These are phyloP conservation scores for Botryosphaeria agaves DNA, from an alignment of 2,329 filamentous ascomycete species.

Conservation along the genomic window DNA sequence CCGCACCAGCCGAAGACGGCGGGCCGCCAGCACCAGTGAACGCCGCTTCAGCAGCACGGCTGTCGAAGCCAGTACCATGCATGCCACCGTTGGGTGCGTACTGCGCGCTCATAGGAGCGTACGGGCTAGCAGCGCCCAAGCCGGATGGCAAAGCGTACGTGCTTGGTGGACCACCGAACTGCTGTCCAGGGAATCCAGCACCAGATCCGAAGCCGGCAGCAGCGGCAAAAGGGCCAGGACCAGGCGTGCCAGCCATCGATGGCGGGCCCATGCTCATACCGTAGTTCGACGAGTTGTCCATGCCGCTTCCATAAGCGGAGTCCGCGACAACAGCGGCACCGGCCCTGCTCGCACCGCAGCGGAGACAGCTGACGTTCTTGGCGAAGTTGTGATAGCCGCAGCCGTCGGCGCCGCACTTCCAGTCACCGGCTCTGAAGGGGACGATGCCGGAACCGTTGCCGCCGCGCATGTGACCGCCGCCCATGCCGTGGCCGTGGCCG, in stretches of 20 bases:
- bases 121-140: constrained; percentile 60
- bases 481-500: constrained; percentile 28
- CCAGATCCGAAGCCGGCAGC: constrained; percentile 39
- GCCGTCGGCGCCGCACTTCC: constrained; percentile 95
- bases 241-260: constrained; percentile 59
- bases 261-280: constrained; percentile 73
- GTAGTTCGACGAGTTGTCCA: constrained; percentile 72
- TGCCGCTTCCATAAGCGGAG: constrained; percentile 75
- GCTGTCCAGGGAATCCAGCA: constrained; percentile 44
- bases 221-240: constrained; percentile 56
- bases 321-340: constrained; percentile 89
- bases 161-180: constrained; percentile 74
- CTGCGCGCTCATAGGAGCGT: constrained; percentile 68
- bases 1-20: constrained; percentile 54
- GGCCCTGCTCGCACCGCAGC: constrained; percentile 87
- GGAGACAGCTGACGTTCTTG: constrained; percentile 95
- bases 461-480: constrained; percentile 38
- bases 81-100: constrained; percentile 61
- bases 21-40: constrained; percentile 82
- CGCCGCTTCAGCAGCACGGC: constrained; percentile 81
- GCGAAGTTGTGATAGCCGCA: constrained; percentile 99
- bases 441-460: constrained; percentile 71
- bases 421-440: constrained; percentile 94
- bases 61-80: constrained; percentile 80
- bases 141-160: constrained; percentile 81